Evolutionary conservation across 1,139 yeast species (phyloP).

Genomic region (Lodderomyces pseudojiufengensis): DNA sequence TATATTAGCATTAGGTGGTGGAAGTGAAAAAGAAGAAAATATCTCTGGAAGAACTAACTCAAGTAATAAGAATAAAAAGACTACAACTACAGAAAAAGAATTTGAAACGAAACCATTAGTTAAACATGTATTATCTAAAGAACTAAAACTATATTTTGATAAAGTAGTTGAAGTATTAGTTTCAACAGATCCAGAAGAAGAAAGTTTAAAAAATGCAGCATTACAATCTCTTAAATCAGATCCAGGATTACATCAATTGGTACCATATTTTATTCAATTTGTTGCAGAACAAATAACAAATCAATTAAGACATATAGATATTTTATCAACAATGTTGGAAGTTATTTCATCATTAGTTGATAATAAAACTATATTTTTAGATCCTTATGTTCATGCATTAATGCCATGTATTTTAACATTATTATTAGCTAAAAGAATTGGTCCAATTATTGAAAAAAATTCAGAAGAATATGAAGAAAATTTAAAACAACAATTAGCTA

Average conservation of each 20-base stretch:
- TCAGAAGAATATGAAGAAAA: slow-evolving; percentile 27
- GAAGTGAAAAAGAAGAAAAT: slow-evolving; percentile 18
- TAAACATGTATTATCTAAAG: slow-evolving; percentile 94
- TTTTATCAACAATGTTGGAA: slow-evolving; percentile 85
- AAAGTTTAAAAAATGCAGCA: slow-evolving; percentile 69
- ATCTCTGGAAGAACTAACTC: slow-evolving; percentile 7
- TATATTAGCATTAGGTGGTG: slow-evolving; percentile 26
- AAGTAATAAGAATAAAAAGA: slow-evolving; percentile 3
- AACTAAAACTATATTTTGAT: slow-evolving; percentile 88
- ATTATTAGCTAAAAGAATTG: slow-evolving; percentile 85
- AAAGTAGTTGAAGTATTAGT: slow-evolving; percentile 79
- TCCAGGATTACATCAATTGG: slow-evolving; percentile 94
- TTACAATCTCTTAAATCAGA: slow-evolving; percentile 80
- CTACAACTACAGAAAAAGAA: slow-evolving; percentile 45
- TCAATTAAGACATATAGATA: slow-evolving; percentile 68
- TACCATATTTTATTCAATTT: slow-evolving; percentile 94
- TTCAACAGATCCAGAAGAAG: slow-evolving; percentile 56
- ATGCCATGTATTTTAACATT: slow-evolving; percentile 94
- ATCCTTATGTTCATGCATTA: slow-evolving; percentile 93
- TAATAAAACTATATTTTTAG: slow-evolving; percentile 83
- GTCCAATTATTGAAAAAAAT: slow-evolving; percentile 44
- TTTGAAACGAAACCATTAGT: slow-evolving; percentile 88
- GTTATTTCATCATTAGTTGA: slow-evolving; percentile 81
- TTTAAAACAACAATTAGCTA: slow-evolving; percentile 49
- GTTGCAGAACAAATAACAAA: slow-evolving; percentile 94